These are phyloP conservation scores for Trichoderma polysporum DNA, from an alignment of 2,329 filamentous ascomycete genomes.

Conservation along the genomic window DNA sequence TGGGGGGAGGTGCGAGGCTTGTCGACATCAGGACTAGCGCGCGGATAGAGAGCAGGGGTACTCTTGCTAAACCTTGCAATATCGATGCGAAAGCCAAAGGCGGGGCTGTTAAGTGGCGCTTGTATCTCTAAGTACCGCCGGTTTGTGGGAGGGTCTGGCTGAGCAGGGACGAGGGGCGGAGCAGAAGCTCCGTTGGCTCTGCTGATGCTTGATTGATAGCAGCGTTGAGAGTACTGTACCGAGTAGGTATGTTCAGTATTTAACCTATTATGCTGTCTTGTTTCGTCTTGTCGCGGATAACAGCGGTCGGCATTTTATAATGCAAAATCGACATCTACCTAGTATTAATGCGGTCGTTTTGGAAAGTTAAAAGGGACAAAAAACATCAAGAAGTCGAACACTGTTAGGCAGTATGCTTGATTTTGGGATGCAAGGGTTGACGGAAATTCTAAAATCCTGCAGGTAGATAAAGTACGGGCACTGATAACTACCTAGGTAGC, in stretches of 20 bases:
- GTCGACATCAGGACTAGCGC: slow-evolving; percentile 1
- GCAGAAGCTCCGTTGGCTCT: slow-evolving; percentile 10
- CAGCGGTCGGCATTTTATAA: background rate
- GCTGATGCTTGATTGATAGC: background rate
- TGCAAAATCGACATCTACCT: no score
- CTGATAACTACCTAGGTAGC: no score
- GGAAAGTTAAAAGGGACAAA: no score
- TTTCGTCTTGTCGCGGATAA: background rate
- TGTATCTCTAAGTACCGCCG: slow-evolving; percentile 10
- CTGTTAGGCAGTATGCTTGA: no score
- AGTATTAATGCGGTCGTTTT: no score
- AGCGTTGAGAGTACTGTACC: no score
- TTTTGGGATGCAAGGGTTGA: no score
- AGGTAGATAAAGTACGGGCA: no score
- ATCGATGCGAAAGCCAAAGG: background rate
- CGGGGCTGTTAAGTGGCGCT: slow-evolving; percentile 10
- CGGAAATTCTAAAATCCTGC: no score
- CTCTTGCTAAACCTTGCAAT: background rate
- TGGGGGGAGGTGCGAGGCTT: background rate
- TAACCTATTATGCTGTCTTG: no score
- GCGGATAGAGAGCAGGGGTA: slow-evolving; percentile 5
- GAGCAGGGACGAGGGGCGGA: slow-evolving; percentile 5
- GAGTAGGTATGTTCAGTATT: no score
- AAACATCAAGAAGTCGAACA: no score
- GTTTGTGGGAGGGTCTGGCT: background rate